These are phyloP conservation scores for Acacia crassicarpa DNA, from an alignment of 306 rosid genomes.

Conservation along the genomic window DNA sequence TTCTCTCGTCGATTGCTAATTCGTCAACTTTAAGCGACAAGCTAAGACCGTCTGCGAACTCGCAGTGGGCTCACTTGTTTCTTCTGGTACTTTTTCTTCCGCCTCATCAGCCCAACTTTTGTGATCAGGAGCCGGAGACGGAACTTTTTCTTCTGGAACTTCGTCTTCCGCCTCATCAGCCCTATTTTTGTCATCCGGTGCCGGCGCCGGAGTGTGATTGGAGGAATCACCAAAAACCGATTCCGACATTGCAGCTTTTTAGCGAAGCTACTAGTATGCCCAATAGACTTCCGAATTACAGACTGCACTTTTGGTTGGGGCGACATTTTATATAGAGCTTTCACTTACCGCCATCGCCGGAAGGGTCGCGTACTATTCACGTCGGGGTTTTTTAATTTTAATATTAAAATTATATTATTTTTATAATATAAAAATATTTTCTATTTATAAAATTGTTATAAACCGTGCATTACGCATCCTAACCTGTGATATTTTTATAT, in stretches of 20 bases:
- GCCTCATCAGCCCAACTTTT: slow-evolving; percentile 54
- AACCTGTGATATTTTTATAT: too few species aligned
- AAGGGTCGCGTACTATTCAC: background rate
- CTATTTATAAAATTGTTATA: too few species aligned
- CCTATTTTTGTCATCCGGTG: slow-evolving; percentile 40
- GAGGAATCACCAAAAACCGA: background rate
- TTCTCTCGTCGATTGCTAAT: slow-evolving; percentile 49
- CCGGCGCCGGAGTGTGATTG: background rate
- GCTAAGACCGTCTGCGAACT: slow-evolving; percentile 24
- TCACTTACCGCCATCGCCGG: background rate
- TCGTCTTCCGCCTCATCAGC: slow-evolving; percentile 60
- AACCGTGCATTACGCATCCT: too few species aligned
- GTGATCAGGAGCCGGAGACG: background rate
- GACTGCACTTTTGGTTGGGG: too few species aligned
- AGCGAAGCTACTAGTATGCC: background rate
- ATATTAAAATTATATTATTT: too few species aligned
- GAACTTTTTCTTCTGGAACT: slow-evolving; percentile 28
- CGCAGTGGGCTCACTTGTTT: slow-evolving; percentile 28
- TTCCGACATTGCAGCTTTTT: slow-evolving; percentile 7
- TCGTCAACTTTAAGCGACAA: slow-evolving; percentile 40
- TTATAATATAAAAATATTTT: too few species aligned
- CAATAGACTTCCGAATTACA: background rate
- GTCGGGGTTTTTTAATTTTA: too few species aligned
- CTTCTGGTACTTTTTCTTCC: slow-evolving; percentile 46
- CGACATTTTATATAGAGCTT: background rate